These are phyloP conservation scores for Heritiera littoralis DNA, from an alignment of 345 rosid species.

Conservation along the genomic window DNA sequence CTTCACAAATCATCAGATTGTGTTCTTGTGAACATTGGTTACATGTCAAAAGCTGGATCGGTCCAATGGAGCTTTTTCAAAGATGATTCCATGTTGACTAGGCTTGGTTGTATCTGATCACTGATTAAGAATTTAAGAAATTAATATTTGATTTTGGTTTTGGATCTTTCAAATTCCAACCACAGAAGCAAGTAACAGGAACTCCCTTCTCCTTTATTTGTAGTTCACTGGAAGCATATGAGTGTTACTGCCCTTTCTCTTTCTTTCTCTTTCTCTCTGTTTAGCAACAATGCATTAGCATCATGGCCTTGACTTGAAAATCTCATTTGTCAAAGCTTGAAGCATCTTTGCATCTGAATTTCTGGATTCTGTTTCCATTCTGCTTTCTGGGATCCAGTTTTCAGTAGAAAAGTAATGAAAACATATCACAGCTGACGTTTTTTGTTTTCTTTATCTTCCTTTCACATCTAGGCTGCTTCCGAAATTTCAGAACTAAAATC, in stretches of 20 bases:
- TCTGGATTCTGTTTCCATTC: conserved; percentile 31
- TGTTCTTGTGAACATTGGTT: neutral
- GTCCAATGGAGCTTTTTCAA: neutral
- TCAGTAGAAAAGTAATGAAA: neutral
- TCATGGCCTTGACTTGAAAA: conserved; percentile 24
- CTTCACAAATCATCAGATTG: neutral
- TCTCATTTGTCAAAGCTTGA: conserved; percentile 12
- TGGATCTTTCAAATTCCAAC: conserved; percentile 29
- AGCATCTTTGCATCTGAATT: conserved; percentile 19
- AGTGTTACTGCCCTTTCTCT: neutral
- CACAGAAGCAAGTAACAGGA: conserved; percentile 5
- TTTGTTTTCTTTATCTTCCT: neutral
- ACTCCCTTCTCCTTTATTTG: conserved; percentile 29
- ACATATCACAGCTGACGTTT: neutral
- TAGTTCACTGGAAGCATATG: conserved; percentile 23
- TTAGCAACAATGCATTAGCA: neutral
- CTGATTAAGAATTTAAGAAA: neutral
- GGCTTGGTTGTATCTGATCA: conserved; percentile 9
- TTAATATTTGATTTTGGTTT: conserved; percentile 8
- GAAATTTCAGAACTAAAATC: conserved; percentile 23
- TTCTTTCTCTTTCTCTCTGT: neutral
- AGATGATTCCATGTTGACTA: conserved; percentile 23
- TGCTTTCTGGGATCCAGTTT: conserved; percentile 21
- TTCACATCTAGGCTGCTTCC: neutral
- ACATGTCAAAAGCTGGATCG: conserved; percentile 13